These are phyloP conservation scores for Cucumis hystrix DNA, from an alignment of 306 rosid genomes.

Conservation along the genomic window DNA sequence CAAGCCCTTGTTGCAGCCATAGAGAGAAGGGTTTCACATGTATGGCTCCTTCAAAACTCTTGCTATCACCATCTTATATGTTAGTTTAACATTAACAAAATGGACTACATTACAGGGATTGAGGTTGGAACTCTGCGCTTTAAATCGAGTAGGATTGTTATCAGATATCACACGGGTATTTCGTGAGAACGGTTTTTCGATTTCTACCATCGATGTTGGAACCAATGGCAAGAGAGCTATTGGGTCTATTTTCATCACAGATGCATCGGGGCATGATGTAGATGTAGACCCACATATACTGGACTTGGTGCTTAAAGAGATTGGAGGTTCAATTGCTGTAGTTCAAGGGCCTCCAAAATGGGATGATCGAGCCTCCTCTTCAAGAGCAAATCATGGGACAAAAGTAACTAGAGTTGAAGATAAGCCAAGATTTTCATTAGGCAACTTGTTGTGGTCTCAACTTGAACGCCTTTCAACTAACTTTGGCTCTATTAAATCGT, in stretches of 20 bases:
- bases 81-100: not conserved
- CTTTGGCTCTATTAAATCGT: conserved; percentile 36
- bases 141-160: conserved; percentile 48
- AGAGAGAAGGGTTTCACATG: conserved; percentile 73
- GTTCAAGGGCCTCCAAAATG: conserved; percentile 34
- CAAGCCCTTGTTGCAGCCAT: conserved; percentile 63
- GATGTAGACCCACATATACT: conserved; percentile 34
- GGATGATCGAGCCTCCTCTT: conserved; percentile 12
- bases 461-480: conserved; percentile 49
- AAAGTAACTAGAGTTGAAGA: conserved; percentile 2
- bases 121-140: conserved; percentile 39
- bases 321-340: conserved; percentile 41
- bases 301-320: conserved; percentile 38
- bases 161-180: conserved; percentile 50
- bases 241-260: conserved; percentile 60
- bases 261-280: conserved; percentile 40
- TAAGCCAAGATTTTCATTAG: conserved; percentile 38
- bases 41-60: conserved; percentile 13
- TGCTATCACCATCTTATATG: not conserved
- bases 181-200: conserved; percentile 56
- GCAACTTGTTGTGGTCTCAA: conserved; percentile 63
- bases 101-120: conserved; percentile 34
- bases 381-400: not conserved
- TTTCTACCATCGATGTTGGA: conserved; percentile 44
- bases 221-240: conserved; percentile 36